These are phyloP conservation scores for Straminergon stramineum DNA, from an alignment of 225 moss, liverwort and hornwort species.

Conservation along the genomic window DNA sequence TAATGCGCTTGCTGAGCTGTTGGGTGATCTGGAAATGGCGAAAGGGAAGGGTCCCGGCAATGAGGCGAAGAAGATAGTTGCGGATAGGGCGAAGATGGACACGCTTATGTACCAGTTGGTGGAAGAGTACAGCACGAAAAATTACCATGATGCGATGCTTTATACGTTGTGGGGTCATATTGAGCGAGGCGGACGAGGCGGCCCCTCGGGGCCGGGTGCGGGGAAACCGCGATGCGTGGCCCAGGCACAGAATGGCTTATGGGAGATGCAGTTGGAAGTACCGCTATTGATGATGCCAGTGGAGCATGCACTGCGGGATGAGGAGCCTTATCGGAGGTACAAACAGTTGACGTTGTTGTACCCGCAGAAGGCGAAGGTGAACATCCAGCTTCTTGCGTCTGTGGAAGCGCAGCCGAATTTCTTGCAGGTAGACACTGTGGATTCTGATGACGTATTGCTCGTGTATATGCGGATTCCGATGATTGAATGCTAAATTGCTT, in stretches of 20 bases:
- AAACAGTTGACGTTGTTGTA: slow-evolving; percentile 29
- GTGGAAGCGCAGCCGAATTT: slow-evolving; percentile 26
- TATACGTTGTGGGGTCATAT: slow-evolving; percentile 37
- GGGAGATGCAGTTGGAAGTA: slow-evolving; percentile 42
- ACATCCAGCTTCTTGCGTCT: slow-evolving; percentile 18
- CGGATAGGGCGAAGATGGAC: slow-evolving; percentile 31
- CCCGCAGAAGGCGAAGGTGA: slow-evolving; percentile 32
- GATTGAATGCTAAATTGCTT: neutral
- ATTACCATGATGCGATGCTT: slow-evolving; percentile 38
- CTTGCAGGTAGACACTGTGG: slow-evolving; percentile 17
- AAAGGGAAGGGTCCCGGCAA: neutral
- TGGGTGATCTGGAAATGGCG: neutral
- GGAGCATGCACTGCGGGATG: slow-evolving; percentile 23
- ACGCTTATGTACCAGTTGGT: slow-evolving; percentile 45
- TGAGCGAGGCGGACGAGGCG: slow-evolving; percentile 17
- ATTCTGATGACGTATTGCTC: neutral
- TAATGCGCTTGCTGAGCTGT: slow-evolving; percentile 1
- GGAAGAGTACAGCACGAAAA: slow-evolving; percentile 40
- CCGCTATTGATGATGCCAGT: slow-evolving; percentile 42
- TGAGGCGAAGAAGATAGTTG: slow-evolving; percentile 24
- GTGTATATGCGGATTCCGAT: neutral
- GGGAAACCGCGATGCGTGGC: slow-evolving; percentile 12
- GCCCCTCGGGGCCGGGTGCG: neutral
- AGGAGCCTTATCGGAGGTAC: slow-evolving; percentile 34
- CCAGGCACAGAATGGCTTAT: slow-evolving; percentile 33